phyloP scores from a whole-genome alignment of 2,329 filamentous ascomycete species.

The Aspergillus puulaauensis region DNA sequence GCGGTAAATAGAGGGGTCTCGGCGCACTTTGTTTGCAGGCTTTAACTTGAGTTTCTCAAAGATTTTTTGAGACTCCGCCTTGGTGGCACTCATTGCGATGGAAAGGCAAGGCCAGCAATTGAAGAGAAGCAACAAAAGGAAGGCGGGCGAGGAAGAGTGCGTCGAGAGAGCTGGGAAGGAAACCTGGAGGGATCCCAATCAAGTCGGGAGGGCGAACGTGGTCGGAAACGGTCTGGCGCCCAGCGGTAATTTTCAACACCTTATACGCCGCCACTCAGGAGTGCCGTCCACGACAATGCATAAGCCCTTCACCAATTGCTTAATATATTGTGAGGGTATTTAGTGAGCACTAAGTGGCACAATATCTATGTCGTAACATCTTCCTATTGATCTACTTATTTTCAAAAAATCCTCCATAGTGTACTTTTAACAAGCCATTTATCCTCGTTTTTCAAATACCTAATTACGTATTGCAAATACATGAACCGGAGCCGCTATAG shows the following conservation, averaged over 20 bases:
- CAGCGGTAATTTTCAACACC: constrained; percentile 3
- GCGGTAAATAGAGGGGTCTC: constrained; percentile 25
- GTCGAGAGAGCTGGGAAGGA: constrained; percentile 10
- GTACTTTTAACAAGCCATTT: background rate
- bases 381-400: background rate
- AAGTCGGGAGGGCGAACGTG: constrained; percentile 38
- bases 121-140: background rate
- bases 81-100: constrained; percentile 68
- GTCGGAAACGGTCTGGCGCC: constrained; percentile 27
- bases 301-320: background rate
- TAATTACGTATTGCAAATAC: constrained; percentile 21
- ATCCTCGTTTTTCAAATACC: background rate
- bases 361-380: background rate
- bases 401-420: background rate
- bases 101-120: constrained; percentile 7
- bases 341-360: background rate
- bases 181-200: constrained; percentile 15
- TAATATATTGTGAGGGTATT: background rate
- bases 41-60: constrained; percentile 97
- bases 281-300: background rate
- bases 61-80: constrained; percentile 93
- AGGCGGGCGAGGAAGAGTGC: constrained; percentile 14
- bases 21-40: constrained; percentile 83
- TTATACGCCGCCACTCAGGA: background rate
- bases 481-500: background rate